Percentiles rank a stretch among this genome's conserved stretches.
Evolutionary conservation across 108 stramenopile species (phyloP).

Genomic region (Mediolabrus comicus): DNA sequence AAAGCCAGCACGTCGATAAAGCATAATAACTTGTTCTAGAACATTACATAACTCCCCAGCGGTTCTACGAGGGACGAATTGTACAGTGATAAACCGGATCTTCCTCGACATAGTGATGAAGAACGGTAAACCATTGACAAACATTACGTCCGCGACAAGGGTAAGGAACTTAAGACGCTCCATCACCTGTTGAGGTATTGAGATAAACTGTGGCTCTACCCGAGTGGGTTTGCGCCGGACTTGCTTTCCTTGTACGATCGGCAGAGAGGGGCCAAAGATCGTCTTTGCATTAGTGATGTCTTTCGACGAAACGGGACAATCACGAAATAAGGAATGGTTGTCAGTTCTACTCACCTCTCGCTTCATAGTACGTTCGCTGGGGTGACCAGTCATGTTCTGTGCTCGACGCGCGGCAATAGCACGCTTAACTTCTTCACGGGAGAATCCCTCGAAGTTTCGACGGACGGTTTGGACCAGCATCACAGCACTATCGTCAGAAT

Average conservation of each 20-base stretch:
- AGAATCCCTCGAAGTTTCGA: conserved; percentile 10
- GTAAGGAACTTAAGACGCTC: conserved; percentile 15
- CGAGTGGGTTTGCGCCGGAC: conserved; percentile 8
- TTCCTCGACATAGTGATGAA: conserved; percentile 17
- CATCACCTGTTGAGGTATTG: conserved; percentile 21
- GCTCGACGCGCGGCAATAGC: conserved; percentile 1
- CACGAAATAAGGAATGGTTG: background rate
- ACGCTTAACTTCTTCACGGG: conserved; percentile 9
- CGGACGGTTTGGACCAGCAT: conserved; percentile 2
- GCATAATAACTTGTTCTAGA: conserved; percentile 7
- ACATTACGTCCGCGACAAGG: conserved; percentile 33
- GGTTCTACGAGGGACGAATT: conserved; percentile 12
- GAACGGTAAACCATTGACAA: conserved; percentile 17
- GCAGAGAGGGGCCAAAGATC: conserved; percentile 21
- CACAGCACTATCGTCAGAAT: background rate
- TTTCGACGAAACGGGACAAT: conserved; percentile 6
- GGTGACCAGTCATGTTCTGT: background rate
- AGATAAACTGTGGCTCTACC: conserved; percentile 14
- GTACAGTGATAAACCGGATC: conserved; percentile 14
- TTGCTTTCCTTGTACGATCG: conserved; percentile 4
- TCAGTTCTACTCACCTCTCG: background rate
- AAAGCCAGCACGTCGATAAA: conserved; percentile 45
- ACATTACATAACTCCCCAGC: conserved; percentile 5
- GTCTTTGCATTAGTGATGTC: conserved; percentile 11
- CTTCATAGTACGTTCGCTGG: background rate